Conservation (phyloP, 208 protist species). For the Leishmania tropica region DNA sequence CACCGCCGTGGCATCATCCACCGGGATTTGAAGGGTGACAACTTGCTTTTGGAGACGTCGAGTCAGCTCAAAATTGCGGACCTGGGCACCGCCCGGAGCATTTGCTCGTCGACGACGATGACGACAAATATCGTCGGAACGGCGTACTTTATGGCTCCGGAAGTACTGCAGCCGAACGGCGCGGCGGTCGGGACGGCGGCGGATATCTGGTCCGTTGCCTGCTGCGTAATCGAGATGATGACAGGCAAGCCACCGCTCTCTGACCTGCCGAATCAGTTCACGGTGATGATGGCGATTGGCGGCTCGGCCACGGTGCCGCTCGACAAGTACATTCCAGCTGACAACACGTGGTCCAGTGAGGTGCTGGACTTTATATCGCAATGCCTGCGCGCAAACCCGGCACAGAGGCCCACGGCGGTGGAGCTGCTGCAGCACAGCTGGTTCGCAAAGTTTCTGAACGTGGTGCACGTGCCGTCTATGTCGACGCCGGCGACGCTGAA, state of each 20-base stretch:
- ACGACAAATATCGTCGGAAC: constrained; percentile 75
- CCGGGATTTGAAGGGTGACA: constrained; percentile 93
- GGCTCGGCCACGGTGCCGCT: constrained; percentile 48
- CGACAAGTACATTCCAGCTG: constrained; percentile 61
- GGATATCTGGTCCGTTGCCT: constrained; percentile 93
- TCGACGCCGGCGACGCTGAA: constrained; percentile 7
- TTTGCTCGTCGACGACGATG: constrained; percentile 30
- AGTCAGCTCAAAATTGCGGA: constrained; percentile 86
- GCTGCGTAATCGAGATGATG: constrained; percentile 92
- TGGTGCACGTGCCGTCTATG: background rate
- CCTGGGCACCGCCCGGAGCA: constrained; percentile 74
- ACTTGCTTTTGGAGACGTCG: constrained; percentile 82
- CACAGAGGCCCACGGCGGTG: constrained; percentile 47
- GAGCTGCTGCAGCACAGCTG: constrained; percentile 73
- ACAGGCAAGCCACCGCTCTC: constrained; percentile 68
- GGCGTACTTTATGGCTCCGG: constrained; percentile 92
- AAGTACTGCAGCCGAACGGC: constrained; percentile 62
- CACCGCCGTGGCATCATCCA: constrained; percentile 87
- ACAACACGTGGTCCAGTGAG: constrained; percentile 53
- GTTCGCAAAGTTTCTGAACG: constrained; percentile 36
- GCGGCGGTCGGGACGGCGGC: constrained; percentile 36
- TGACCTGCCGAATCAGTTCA: constrained; percentile 69
- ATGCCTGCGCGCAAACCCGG: constrained; percentile 64
- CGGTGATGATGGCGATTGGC: constrained; percentile 81
- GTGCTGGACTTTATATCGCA: constrained; percentile 59